These are phyloP conservation scores for Gynochthodes officinalis DNA, from an alignment of 257 asterid species.

Conservation along the genomic window DNA sequence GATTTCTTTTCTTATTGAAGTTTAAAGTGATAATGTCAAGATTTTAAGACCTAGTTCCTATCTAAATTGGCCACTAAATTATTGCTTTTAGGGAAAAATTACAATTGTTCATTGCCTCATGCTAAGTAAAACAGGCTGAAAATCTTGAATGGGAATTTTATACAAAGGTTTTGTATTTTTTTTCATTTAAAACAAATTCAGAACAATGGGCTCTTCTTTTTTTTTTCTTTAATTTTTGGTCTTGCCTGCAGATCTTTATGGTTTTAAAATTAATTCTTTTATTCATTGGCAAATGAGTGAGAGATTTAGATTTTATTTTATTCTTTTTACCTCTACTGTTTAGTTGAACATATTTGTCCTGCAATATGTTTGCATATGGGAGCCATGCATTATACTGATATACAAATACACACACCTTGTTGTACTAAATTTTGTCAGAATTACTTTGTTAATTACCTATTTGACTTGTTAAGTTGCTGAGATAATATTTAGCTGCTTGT, in stretches of 20 bases:
- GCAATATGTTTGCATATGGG: too few species aligned
- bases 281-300: too few species aligned
- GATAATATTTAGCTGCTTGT: background rate
- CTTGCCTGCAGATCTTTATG: too few species aligned
- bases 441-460: background rate
- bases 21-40: background rate
- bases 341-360: too few species aligned
- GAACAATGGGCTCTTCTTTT: background rate
- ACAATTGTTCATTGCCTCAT: background rate
- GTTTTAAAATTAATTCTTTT: too few species aligned
- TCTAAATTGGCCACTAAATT: background rate
- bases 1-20: background rate
- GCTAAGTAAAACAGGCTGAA: background rate
- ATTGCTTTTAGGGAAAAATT: constrained; percentile 7
- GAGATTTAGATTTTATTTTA: too few species aligned
- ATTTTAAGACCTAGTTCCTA: background rate
- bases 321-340: too few species aligned
- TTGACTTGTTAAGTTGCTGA: background rate
- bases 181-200: too few species aligned
- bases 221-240: too few species aligned
- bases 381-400: too few species aligned
- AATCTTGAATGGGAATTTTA: background rate
- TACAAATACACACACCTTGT: too few species aligned
- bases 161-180: background rate
- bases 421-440: too few species aligned